phyloP scores from a whole-genome alignment of 2,329 filamentous ascomycete genomes.

The Trichoderma afroharzianum region DNA sequence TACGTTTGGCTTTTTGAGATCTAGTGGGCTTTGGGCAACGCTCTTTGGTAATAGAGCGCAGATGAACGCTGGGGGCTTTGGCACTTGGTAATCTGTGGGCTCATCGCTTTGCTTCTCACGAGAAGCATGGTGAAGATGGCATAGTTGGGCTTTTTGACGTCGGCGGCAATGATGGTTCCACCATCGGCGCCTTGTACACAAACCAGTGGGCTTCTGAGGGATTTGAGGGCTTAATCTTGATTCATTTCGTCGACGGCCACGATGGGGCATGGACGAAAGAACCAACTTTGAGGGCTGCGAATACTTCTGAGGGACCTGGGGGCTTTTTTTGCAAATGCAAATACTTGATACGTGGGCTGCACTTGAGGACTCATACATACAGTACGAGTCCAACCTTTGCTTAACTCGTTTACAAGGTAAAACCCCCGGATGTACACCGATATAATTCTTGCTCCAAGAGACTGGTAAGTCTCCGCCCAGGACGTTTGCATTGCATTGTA shows the following conservation, averaged over 20 bases:
- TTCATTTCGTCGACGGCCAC: conserved; percentile 24
- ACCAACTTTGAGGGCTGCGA: conserved; percentile 34
- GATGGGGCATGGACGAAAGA: conserved; percentile 24
- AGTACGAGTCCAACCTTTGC: background rate
- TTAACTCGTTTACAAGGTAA: conserved; percentile 13
- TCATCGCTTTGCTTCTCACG: conserved; percentile 30
- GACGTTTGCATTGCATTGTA: conserved; percentile 15
- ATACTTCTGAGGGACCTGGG: conserved; percentile 38
- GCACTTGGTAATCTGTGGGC: conserved; percentile 35
- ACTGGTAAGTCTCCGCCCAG: conserved; percentile 17
- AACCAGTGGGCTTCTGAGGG: conserved; percentile 39
- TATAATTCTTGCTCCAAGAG: conserved; percentile 11
- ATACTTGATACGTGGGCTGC: conserved; percentile 20
- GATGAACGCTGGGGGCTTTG: conserved; percentile 57
- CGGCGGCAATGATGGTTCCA: conserved; percentile 27
- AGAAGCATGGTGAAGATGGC: conserved; percentile 20
- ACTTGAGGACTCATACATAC: background rate
- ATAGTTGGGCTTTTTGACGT: conserved; percentile 33
- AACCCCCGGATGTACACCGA: conserved; percentile 12
- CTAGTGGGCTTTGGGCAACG: conserved; percentile 53
- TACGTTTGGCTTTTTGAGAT: conserved; percentile 35
- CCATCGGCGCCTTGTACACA: conserved; percentile 25
- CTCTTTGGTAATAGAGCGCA: conserved; percentile 42
- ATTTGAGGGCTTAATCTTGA: conserved; percentile 37
- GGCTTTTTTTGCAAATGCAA: conserved; percentile 28